Conservation (phyloP, 208 protist species). For the Leishmania turanica region DNA sequence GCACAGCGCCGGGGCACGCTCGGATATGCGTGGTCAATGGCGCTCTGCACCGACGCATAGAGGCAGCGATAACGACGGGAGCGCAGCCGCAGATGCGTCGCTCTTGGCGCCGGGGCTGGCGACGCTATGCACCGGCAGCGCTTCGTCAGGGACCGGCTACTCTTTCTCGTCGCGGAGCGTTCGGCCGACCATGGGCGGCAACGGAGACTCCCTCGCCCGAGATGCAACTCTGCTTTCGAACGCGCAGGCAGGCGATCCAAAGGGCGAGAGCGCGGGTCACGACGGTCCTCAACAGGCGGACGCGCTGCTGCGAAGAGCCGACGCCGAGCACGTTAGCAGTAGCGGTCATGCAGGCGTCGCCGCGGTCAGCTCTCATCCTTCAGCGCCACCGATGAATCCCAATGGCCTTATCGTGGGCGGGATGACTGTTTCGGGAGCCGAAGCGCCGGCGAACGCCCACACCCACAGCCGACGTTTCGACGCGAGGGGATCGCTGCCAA, state of each 20-base stretch:
- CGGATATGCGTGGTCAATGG: not conserved
- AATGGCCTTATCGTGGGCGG: slow-evolving; percentile 8
- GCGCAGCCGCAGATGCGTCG: not conserved
- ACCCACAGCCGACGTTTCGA: slow-evolving; percentile 11
- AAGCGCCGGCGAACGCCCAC: not conserved
- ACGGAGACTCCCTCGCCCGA: not conserved
- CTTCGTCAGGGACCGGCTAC: slow-evolving; percentile 8
- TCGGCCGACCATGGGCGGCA: not conserved
- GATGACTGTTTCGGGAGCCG: not conserved
- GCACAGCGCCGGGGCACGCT: not conserved
- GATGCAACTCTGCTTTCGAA: not conserved
- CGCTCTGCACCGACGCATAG: not conserved
- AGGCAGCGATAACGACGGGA: not conserved
- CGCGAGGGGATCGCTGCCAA: slow-evolving; percentile 21
- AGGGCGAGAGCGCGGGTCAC: not conserved
- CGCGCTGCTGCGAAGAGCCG: not conserved
- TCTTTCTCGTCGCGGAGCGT: slow-evolving; percentile 5
- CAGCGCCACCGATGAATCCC: not conserved
- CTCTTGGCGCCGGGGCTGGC: not conserved
- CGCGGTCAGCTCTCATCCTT: not conserved
- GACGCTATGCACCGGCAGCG: not conserved
- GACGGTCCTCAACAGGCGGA: not conserved
- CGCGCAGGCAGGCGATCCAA: not conserved
- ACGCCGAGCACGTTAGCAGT: not conserved
- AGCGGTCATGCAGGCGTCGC: not conserved